phyloP scores from a whole-genome alignment of 371 early-diverging fungal genomes.

The Funneliformis caledonium region DNA sequence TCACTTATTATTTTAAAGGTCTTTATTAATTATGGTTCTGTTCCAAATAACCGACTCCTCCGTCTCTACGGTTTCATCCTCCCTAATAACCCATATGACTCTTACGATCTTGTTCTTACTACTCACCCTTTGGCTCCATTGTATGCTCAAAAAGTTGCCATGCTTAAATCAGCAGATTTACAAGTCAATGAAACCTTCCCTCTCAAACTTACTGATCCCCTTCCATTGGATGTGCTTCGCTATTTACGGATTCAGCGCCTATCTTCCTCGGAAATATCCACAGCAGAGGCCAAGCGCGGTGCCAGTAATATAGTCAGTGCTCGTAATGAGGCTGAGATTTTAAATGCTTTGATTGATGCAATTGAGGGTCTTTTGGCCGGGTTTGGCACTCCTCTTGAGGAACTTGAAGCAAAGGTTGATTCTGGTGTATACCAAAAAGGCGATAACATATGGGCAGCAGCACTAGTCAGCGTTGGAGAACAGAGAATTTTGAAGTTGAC shows the following conservation, averaged over 20 bases:
- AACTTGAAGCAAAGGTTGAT: constrained; percentile 8
- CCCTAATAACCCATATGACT: neutral
- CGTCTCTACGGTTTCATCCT: constrained; percentile 24
- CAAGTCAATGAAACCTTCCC: constrained; percentile 2
- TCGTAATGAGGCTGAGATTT: constrained; percentile 13
- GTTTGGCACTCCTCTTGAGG: constrained; percentile 1
- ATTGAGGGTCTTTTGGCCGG: constrained; percentile 2
- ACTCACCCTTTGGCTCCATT: constrained; percentile 4
- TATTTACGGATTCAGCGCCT: constrained; percentile 16
- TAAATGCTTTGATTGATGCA: constrained; percentile 10
- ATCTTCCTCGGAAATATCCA: neutral
- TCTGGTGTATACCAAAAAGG: constrained; percentile 16
- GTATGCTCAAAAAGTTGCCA: neutral
- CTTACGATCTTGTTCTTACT: constrained; percentile 28
- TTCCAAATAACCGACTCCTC: constrained; percentile 18
- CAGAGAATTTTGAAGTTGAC: constrained; percentile 1
- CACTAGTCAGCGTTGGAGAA: constrained; percentile 20
- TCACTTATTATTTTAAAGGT: neutral
- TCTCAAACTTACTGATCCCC: neutral
- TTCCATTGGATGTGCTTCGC: constrained; percentile 18
- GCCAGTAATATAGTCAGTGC: neutral
- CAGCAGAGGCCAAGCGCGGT: neutral
- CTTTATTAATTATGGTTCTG: constrained; percentile 17
- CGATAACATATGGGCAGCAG: constrained; percentile 12
- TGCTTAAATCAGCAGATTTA: constrained; percentile 11